Evolutionary conservation across 2,329 filamentous ascomycete genomes (phyloP), one percentile per base, ranked within the genome.

Genomic region (Gliomastix tumulicola): DNA sequence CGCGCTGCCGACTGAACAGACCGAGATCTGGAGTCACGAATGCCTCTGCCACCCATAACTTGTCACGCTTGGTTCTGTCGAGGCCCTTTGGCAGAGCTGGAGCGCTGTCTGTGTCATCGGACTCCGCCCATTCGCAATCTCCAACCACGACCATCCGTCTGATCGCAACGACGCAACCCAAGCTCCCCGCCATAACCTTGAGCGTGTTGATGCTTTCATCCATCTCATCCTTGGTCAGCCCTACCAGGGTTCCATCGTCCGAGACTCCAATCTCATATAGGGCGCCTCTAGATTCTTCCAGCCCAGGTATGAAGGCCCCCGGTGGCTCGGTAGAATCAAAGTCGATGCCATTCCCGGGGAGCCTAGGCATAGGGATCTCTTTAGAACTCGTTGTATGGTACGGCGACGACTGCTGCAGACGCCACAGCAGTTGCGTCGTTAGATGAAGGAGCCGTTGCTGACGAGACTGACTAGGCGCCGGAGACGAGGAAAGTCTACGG

Each of bases 211-310:
- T 69, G 55, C 88, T 96, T 60, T 97, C 90, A 42, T 90, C 78
- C 71, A 98, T 77, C 59, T 98, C 92, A 53, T 96, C 88, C 45
- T 85, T 79, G 3, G 87, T 85, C 32, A 98, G 68, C 0, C 92
- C 92, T 30, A 95, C 78, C 40, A 98, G 79, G 0, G 84, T 88
- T 7, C 92, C 92, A 62, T 97, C 88, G 56, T 98, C 92, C 20
- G 89, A 84, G 9, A 98, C 88, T 1, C 92, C 92, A 56, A 98
- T 94, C 58, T 98, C 90, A 49, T 98, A 98, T 34, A 97, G 62
- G 2, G 92, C 92, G 6, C 92, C 92, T 46, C 87, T 83, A 13
- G 88, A 96, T 55, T 95, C 89, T 55, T 97, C 90, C 8, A 98
- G 66, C 0, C 92, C 88, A 3, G 89, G 79, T 7, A 88, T 66